phyloP scores from a whole-genome alignment of 192 early-diverging fungal genomes.

The Coemansia sp. region DNA sequence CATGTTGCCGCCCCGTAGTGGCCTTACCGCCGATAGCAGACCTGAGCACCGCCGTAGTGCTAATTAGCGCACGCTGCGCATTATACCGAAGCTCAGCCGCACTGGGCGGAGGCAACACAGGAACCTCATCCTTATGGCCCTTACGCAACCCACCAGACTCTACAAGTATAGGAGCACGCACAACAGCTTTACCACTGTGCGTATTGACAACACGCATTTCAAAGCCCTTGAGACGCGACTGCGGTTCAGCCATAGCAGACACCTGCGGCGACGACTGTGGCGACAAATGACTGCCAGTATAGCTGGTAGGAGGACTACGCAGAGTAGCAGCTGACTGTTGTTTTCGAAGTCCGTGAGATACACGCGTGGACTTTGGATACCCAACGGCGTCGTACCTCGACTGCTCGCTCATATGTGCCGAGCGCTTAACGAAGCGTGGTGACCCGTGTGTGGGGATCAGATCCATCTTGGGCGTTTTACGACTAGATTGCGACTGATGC shows the following conservation, averaged over 20 bases:
- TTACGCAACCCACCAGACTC: constrained; percentile 6
- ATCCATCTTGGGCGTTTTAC: constrained; percentile 10
- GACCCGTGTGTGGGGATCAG: constrained; percentile 4
- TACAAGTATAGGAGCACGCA: constrained; percentile 31
- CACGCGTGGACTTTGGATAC: constrained; percentile 39
- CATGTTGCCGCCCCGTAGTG: neutral
- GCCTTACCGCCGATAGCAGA: constrained; percentile 15
- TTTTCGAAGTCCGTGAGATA: neutral
- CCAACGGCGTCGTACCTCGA: constrained; percentile 29
- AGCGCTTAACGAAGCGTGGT: constrained; percentile 23
- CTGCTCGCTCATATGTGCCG: constrained; percentile 19
- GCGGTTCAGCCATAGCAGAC: constrained; percentile 11
- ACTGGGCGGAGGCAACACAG: constrained; percentile 34
- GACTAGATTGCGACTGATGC: constrained; percentile 1
- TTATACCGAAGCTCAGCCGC: constrained; percentile 43
- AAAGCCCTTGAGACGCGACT: constrained; percentile 41
- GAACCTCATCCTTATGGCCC: neutral
- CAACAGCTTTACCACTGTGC: constrained; percentile 31
- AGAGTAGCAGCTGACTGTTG: neutral
- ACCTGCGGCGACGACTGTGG: neutral
- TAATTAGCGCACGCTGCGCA: constrained; percentile 49
- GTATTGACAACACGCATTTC: constrained; percentile 46
- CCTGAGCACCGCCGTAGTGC: constrained; percentile 29
- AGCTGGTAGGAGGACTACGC: neutral
- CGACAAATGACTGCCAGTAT: neutral